Evolutionary conservation across 2,329 filamentous ascomycete species (phyloP).

Genomic region (Fusarium vanettenii): DNA sequence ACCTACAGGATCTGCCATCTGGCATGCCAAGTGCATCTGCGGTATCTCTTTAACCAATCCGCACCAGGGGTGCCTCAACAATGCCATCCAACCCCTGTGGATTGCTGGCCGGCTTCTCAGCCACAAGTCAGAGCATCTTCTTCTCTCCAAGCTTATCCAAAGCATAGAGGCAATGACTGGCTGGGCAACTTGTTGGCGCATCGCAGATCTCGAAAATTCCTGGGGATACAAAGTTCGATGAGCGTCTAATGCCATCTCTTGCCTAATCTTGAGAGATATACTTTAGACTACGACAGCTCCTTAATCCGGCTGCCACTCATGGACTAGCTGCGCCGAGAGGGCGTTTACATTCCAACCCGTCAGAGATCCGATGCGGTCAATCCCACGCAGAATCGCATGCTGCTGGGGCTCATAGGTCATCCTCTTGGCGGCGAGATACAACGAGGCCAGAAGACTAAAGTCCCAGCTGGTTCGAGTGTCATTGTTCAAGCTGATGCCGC

Average conservation of each 20-base stretch:
- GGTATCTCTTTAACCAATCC: slow-evolving; percentile 67
- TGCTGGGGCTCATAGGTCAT: slow-evolving; percentile 64
- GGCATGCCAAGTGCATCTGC: slow-evolving; percentile 67
- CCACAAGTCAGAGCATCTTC: slow-evolving; percentile 57
- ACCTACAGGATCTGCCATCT: slow-evolving; percentile 56
- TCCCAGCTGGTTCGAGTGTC: slow-evolving; percentile 60
- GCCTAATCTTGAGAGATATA: neutral
- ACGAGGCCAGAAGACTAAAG: slow-evolving; percentile 58
- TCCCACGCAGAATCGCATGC: slow-evolving; percentile 52
- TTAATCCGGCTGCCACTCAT: slow-evolving; percentile 45
- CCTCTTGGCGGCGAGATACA: slow-evolving; percentile 56
- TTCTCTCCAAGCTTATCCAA: slow-evolving; percentile 57
- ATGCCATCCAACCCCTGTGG: slow-evolving; percentile 68
- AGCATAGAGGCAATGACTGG: slow-evolving; percentile 64
- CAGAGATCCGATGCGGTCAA: slow-evolving; percentile 51
- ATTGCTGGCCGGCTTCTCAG: slow-evolving; percentile 66
- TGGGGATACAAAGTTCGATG: slow-evolving; percentile 53
- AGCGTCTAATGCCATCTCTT: neutral
- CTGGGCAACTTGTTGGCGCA: slow-evolving; percentile 66
- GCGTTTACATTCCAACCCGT: slow-evolving; percentile 55
- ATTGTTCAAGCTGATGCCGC: slow-evolving; percentile 61
- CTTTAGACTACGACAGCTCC: neutral
- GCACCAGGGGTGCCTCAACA: slow-evolving; percentile 66
- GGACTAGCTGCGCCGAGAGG: slow-evolving; percentile 40
- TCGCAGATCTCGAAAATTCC: slow-evolving; percentile 59